Conservation (phyloP, 345 rosid species). For the Arabis hirsuta region DNA sequence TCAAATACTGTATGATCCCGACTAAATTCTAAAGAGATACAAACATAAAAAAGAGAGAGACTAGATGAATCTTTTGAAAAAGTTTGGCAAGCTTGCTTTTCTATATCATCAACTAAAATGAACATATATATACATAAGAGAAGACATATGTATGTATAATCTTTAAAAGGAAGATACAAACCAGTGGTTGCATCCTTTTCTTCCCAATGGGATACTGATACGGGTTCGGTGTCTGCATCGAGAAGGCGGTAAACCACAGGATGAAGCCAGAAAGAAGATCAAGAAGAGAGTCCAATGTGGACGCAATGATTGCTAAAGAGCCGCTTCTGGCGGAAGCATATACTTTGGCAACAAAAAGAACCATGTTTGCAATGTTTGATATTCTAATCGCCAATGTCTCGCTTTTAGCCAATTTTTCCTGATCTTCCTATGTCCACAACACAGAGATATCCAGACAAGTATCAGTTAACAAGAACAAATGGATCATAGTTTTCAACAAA, state of each 20-base stretch:
- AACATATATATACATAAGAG: neutral
- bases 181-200: slow-evolving; percentile 99
- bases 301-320: slow-evolving; percentile 93
- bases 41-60: too few species aligned
- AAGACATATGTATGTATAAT: slow-evolving; percentile 1
- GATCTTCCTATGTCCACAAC: slow-evolving; percentile 70
- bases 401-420: slow-evolving; percentile 78
- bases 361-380: slow-evolving; percentile 91
- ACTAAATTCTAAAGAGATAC: too few species aligned
- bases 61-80: too few species aligned
- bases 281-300: slow-evolving; percentile 96
- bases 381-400: slow-evolving; percentile 90
- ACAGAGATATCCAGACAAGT: slow-evolving; percentile 22
- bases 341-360: slow-evolving; percentile 92
- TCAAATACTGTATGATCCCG: too few species aligned
- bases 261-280: slow-evolving; percentile 99
- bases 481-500: neutral
- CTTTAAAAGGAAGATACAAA: slow-evolving; percentile 44
- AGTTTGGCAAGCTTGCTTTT: neutral
- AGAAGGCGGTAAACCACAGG: slow-evolving; percentile 98
- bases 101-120: neutral
- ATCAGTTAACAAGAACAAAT: slow-evolving; percentile 4
- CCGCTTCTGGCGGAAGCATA: slow-evolving; percentile 92
- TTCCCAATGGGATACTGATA: slow-evolving; percentile 98
- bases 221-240: slow-evolving; percentile 95